Conservation (phyloP, 257 asterid genomes). For the Lithospermum erythrorhizon region DNA sequence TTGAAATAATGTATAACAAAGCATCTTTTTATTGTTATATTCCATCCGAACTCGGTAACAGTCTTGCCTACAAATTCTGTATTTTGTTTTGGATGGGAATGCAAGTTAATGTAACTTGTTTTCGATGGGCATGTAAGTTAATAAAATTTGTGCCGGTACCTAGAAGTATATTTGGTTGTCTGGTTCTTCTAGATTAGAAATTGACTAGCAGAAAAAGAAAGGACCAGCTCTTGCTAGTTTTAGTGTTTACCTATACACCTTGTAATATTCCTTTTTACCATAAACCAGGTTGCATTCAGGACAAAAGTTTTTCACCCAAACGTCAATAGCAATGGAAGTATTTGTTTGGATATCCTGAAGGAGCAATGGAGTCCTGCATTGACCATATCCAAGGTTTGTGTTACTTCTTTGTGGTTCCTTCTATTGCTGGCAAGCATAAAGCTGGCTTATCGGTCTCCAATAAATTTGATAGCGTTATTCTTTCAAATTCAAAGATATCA, state of each 20-base stretch:
- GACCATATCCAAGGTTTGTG: constrained; percentile 61
- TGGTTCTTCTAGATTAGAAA: too few relatives aligned
- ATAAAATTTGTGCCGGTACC: too few relatives aligned
- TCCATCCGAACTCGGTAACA: too few relatives aligned
- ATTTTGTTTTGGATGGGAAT: too few relatives aligned
- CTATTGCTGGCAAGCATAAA: background rate
- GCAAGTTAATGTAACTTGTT: too few relatives aligned
- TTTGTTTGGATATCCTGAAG: constrained; percentile 67
- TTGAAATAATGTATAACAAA: background rate
- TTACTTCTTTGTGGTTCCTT: background rate
- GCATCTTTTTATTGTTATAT: too few relatives aligned
- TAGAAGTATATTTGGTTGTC: background rate
- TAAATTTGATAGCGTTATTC: too few relatives aligned
- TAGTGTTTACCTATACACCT: constrained; percentile 4
- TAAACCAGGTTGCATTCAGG: constrained; percentile 55
- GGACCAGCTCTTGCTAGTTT: background rate
- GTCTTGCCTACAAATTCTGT: too few relatives aligned
- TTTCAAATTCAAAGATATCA: too few relatives aligned
- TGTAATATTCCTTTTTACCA: background rate
- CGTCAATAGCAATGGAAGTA: constrained; percentile 74
- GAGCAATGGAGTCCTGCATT: constrained; percentile 90
- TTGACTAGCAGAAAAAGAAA: too few relatives aligned
- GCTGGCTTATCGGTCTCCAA: background rate
- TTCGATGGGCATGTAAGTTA: too few relatives aligned
- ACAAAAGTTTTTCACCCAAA: constrained; percentile 75